These are phyloP conservation scores for Meyerozyma carpophila DNA, from an alignment of 1,139 yeast genomes.

Conservation along the genomic window DNA sequence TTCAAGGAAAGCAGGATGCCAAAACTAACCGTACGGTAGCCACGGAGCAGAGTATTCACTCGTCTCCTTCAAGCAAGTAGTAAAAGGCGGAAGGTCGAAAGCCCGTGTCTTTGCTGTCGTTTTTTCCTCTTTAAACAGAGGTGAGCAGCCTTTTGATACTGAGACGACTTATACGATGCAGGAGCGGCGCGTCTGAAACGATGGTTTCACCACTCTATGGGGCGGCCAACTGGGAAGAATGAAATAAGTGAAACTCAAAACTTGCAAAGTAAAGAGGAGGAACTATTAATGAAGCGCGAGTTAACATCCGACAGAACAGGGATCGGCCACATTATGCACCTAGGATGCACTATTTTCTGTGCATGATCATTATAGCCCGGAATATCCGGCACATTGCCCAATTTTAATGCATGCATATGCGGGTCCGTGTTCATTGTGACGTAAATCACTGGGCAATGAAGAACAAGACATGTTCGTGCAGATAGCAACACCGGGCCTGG, in stretches of 20 bases:
- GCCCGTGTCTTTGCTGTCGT: not conserved
- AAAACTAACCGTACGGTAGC: not conserved
- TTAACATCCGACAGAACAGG: not conserved
- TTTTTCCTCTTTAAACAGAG: conserved; percentile 1
- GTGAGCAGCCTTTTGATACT: not conserved
- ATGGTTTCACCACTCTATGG: not conserved
- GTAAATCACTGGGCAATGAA: no score
- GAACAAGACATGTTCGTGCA: no score
- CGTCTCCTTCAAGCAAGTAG: not conserved
- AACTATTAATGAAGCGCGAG: not conserved
- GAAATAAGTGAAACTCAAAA: not conserved
- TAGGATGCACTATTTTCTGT: not conserved
- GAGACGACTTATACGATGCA: not conserved
- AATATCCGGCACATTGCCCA: not conserved
- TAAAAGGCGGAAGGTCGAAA: not conserved
- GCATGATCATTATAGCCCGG: not conserved
- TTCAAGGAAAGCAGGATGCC: not conserved
- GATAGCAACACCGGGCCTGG: no score
- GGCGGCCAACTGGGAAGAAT: not conserved
- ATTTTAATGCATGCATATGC: not conserved
- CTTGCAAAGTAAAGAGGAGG: not conserved
- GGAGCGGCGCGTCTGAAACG: conserved; percentile 2
- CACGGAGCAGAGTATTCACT: not conserved
- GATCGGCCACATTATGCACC: not conserved
- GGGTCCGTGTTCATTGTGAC: not conserved